Evolutionary conservation across 2,329 filamentous ascomycete species (phyloP).

Genomic region (Fusarium acutatum): DNA sequence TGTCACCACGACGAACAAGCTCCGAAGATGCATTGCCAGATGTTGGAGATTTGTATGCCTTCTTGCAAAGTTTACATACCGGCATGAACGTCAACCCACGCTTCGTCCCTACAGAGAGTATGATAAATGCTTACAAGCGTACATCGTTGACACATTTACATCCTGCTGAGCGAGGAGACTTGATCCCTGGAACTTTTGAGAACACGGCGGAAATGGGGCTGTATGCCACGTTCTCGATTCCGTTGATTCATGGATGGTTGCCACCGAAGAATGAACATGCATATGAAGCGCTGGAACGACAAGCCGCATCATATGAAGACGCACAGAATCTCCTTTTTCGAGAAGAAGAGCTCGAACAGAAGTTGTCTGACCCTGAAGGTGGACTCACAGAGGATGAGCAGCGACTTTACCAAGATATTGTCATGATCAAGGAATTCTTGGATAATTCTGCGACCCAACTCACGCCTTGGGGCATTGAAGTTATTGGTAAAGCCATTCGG

Average conservation of each 20-base stretch:
- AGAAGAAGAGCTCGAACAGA: slow-evolving; percentile 87
- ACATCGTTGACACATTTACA: slow-evolving; percentile 63
- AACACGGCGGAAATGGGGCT: slow-evolving; percentile 88
- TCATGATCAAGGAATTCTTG: slow-evolving; percentile 86
- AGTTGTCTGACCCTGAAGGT: slow-evolving; percentile 57
- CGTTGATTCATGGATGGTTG: slow-evolving; percentile 93
- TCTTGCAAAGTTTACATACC: slow-evolving; percentile 87
- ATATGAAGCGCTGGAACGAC: slow-evolving; percentile 75
- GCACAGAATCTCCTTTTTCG: slow-evolving; percentile 88
- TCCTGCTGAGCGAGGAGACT: slow-evolving; percentile 57
- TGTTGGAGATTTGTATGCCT: slow-evolving; percentile 85
- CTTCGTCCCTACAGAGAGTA: slow-evolving; percentile 70
- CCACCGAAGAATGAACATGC: slow-evolving; percentile 72
- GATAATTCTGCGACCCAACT: slow-evolving; percentile 83
- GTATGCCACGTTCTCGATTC: slow-evolving; percentile 88
- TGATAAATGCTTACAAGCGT: slow-evolving; percentile 57
- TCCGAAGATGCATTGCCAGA: slow-evolving; percentile 77
- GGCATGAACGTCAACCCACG: slow-evolving; percentile 98
- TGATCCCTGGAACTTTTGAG: slow-evolving; percentile 79
- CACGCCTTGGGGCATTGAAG: slow-evolving; percentile 80
- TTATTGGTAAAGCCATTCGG: slow-evolving; percentile 73
- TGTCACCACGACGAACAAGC: slow-evolving; percentile 75
- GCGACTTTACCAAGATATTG: slow-evolving; percentile 81
- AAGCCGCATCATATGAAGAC: slow-evolving; percentile 88
- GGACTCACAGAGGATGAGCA: slow-evolving; percentile 79